phyloP scores from a whole-genome alignment of 352 stramenopile genomes.

The Phytophthora citrophthora region DNA sequence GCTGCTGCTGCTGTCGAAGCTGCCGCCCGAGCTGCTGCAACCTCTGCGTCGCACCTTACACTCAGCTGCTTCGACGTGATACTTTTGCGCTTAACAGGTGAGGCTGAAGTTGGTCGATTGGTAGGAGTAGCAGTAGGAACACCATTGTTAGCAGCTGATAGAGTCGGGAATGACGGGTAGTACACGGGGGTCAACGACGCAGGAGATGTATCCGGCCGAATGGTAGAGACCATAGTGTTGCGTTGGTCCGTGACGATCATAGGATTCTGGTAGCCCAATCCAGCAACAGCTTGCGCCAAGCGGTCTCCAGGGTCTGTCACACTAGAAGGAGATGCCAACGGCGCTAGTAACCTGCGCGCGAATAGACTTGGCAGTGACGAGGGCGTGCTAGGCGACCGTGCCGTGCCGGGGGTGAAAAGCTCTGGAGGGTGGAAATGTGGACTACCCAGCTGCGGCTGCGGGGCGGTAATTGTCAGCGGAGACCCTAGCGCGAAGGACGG shows the following conservation, averaged over 20 bases:
- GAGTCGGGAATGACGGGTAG: conserved; percentile 43
- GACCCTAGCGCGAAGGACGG: conserved; percentile 40
- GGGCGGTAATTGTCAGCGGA: conserved; percentile 57
- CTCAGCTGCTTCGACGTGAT: conserved; percentile 78
- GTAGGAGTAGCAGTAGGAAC: conserved; percentile 8
- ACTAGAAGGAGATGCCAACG: conserved; percentile 40
- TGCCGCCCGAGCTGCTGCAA: conserved; percentile 44
- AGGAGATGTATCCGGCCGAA: conserved; percentile 42
- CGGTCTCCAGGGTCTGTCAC: conserved; percentile 27
- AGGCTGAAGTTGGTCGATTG: conserved; percentile 31
- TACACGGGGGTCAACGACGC: conserved; percentile 56
- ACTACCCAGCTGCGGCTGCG: conserved; percentile 33
- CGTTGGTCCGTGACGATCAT: conserved; percentile 37
- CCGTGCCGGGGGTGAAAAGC: conserved; percentile 32
- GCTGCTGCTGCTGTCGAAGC: conserved; percentile 26
- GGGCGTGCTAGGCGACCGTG: conserved; percentile 34
- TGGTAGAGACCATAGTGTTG: conserved; percentile 16
- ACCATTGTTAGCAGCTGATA: conserved; percentile 11
- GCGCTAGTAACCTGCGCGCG: conserved; percentile 46
- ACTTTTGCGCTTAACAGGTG: conserved; percentile 78
- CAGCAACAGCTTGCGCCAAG: conserved; percentile 24
- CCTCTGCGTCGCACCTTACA: conserved; percentile 43
- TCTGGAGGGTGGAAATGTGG: conserved; percentile 48
- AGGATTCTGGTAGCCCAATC: conserved; percentile 29
- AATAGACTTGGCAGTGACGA: conserved; percentile 62